Evolutionary conservation across 495 filamentous ascomycete genomes (phyloP).

Genomic region (Parmelia sp.): DNA sequence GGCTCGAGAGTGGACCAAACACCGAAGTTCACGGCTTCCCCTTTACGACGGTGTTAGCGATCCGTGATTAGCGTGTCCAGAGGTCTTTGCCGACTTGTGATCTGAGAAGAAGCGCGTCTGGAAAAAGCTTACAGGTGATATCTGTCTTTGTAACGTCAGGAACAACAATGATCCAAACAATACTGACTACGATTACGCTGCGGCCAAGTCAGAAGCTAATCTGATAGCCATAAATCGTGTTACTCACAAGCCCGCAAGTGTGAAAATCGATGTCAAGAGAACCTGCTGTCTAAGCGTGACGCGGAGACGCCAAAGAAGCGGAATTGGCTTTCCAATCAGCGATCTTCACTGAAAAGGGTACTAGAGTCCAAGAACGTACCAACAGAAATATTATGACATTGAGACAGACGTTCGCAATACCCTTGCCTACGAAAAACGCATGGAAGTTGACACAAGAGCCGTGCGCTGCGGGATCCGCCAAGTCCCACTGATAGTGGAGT

Average conservation of each 20-base stretch:
- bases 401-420: conserved; percentile 18
- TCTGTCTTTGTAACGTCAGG: conserved; percentile 14
- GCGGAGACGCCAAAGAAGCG: conserved; percentile 23
- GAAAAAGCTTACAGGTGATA: conserved; percentile 22
- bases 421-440: conserved; percentile 14
- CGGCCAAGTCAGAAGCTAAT: conserved; percentile 9
- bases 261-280: conserved; percentile 22
- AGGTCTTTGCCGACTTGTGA: too few species aligned
- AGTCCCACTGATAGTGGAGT: conserved; percentile 19
- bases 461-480: background rate
- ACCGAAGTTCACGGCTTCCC: conserved; percentile 51
- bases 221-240: too few species aligned
- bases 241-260: conserved; percentile 22
- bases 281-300: conserved; percentile 16
- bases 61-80: too few species aligned
- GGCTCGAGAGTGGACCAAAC: conserved; percentile 54
- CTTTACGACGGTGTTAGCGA: conserved; percentile 27
- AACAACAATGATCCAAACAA: conserved; percentile 23
- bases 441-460: conserved; percentile 18
- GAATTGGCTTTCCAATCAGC: too few species aligned
- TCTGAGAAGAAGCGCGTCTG: too few species aligned
- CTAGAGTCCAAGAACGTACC: conserved; percentile 4
- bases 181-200: conserved; percentile 22
- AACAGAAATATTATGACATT: conserved; percentile 21
- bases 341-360: too few species aligned